Evolutionary conservation across 2,329 filamentous ascomycete genomes (phyloP), one percentile per base, ranked within the genome.

Genomic region (Scedosporium boydii): DNA sequence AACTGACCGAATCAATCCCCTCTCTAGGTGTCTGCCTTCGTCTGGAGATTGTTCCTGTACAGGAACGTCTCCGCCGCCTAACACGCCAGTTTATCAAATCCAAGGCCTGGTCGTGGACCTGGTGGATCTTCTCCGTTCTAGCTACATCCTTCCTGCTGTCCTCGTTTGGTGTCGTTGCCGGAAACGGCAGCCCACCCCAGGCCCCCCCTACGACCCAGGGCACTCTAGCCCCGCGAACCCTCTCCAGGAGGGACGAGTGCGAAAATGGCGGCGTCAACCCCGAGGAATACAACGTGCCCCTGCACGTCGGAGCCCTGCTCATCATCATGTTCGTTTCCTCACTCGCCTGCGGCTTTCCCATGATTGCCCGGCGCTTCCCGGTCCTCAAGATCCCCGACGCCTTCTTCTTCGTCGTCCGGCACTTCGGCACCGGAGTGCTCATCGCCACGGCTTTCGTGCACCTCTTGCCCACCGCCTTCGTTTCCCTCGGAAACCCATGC

Each of bases 361-460:
- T 87, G 60, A 70, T 86, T 55, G 83, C 82, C 38, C 72, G 76
- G 61, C 76, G 76, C 65, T 76, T 83, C 55, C 81, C 81, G 23
- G 72, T 77, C 16, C 70, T 86, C 58, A 80, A 77, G 62, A 84
- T 87, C 59, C 84, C 84, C 1, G 72, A 75, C 21, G 73, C 72
- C 58, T 80, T 85, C 72, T 81, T 85, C 73, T 84, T 85, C 70
- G 72, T 76, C 60, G 80, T 84, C 58, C 79, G 82, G 65, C 87
- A 91, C 77, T 90, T 91, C 67, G 88, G 90, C 67, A 93, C 90
- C 7, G 90, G 90, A 63, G 90, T 95, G 21, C 79, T 83, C 38
- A 80, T 86, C 55, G 84, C 90, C 27, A 93, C 90, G 1, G 89
- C 90, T 60, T 93, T 95, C 69, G 89, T 93, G 34, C 89, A 93